Percentiles rank a stretch among this genome's conserved stretches.
phyloP scores from a whole-genome alignment of 1,284 basidiomycete species.

The Heimioporus punctisporus region DNA sequence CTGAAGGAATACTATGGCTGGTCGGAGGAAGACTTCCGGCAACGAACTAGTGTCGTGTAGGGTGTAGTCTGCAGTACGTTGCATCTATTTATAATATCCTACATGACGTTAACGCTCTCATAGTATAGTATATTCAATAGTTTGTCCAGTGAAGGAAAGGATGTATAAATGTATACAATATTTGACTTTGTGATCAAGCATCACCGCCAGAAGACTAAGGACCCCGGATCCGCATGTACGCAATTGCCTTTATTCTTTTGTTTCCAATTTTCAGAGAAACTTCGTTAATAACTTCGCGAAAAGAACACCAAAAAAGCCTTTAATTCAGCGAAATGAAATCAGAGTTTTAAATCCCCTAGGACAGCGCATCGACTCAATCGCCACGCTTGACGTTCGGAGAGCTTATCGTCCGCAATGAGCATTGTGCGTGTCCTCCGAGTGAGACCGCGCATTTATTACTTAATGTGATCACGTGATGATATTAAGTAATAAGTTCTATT shows the following conservation, averaged over 20 bases:
- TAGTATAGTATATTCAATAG: neutral
- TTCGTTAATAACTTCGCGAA: constrained; percentile 29
- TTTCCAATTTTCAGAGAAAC: constrained; percentile 26
- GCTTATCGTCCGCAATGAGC: neutral
- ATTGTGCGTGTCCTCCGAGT: no score
- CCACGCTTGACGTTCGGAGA: constrained; percentile 16
- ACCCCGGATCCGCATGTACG: no score
- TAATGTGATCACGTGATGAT: no score
- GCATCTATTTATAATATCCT: neutral
- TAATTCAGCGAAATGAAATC: no score
- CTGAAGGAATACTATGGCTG: constrained; percentile 70
- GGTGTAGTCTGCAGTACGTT: neutral
- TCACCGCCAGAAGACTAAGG: no score
- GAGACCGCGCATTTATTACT: no score
- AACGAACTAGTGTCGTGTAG: constrained; percentile 14
- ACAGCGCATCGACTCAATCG: constrained; percentile 20
- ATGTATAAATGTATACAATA: neutral
- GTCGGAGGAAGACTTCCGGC: constrained; percentile 56
- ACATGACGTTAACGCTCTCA: neutral
- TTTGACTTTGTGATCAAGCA: no score
- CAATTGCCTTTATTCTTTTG: constrained; percentile 16
- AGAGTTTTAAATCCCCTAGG: no score
- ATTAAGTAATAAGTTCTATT: neutral
- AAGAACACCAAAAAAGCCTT: constrained; percentile 33
- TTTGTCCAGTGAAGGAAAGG: neutral